Evolutionary conservation across 768 basidiomycete species (phyloP), one percentile per base, ranked within the genome.

Genomic region (Xerocomus potaroensis): DNA sequence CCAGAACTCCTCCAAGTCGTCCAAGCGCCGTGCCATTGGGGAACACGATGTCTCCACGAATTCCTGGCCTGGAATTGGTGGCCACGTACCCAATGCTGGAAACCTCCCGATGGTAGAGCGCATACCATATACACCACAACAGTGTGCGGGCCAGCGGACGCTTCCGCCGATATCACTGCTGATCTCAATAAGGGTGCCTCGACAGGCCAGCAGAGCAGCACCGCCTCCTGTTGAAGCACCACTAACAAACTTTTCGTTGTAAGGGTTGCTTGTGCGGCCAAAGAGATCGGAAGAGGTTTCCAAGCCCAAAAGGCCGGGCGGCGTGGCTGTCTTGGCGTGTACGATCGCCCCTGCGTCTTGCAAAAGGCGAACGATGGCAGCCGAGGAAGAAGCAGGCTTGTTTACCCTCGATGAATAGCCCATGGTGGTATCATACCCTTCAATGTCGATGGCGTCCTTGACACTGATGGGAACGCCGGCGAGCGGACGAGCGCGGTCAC

Each of bases 161-260:
- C 73, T 75, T 5, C 79, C 79, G 1, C 76, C 77, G 15, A 78
- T 57, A 49, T 79, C 78, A 5, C 75, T 72, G 7, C 72, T 67
- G 24, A 78, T 63, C 38, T 76, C 77, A 47, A 79, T 58, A 16
- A 69, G 59, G 19, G 65, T 63, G 8, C 77, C 77, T 10, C 69
- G 68, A 29, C 63, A 58, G 0, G 77, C 77, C 3, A 79, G 56
- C 16, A 79, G 64, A 8, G 78, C 75, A 1, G 63, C 71, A 18
- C 77, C 78, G 6, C 78, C 78, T 22, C 78, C 78, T 0, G 74
- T 75, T 0, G 77, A 78, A 21, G 73, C 78, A 5, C 77, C 77
- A 10, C 69, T 67, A 1, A 56, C 61, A 43, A 66, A 70, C 7
- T 66, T 63, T 5, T 61, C 48, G 46, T 76, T 75, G 58, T 73